Evolutionary conservation across 1,284 basidiomycete genomes (phyloP).

Genomic region (Malassezia arunalokei): DNA sequence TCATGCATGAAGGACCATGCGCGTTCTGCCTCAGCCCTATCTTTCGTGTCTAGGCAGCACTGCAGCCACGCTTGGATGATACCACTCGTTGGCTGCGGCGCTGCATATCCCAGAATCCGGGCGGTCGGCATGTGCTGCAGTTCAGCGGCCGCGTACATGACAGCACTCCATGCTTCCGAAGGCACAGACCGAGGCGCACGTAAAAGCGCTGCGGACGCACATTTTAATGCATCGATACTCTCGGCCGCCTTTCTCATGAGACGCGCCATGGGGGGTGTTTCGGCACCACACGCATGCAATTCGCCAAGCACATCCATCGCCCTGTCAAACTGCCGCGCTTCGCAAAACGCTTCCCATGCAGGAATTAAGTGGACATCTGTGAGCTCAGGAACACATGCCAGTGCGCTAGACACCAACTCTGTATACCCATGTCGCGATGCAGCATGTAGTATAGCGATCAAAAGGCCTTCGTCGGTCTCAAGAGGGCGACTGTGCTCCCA

Average conservation of each 20-base stretch:
- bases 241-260: constrained; percentile 18
- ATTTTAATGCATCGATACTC: constrained; percentile 3
- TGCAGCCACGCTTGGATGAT: constrained; percentile 24
- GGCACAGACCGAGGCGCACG: neutral
- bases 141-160: constrained; percentile 11
- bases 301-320: constrained; percentile 17
- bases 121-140: neutral
- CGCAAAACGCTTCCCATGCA: constrained; percentile 28
- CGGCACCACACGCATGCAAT: constrained; percentile 4
- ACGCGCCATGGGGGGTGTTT: constrained; percentile 1
- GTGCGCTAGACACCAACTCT: neutral
- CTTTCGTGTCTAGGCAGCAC: constrained; percentile 18
- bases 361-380: constrained; percentile 16
- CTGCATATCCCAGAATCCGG: neutral
- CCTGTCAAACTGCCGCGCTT: constrained; percentile 14
- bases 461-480: constrained; percentile 25
- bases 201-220: constrained; percentile 14
- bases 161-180: neutral
- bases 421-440: neutral
- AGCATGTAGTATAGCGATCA: constrained; percentile 17
- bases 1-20: constrained; percentile 18
- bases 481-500: constrained; percentile 22
- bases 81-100: constrained; percentile 12
- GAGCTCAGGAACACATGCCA: neutral
- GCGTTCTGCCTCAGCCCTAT: constrained; percentile 15